Percentiles rank a stretch among this genome's conserved stretches.
phyloP scores from a whole-genome alignment of 2,329 filamentous ascomycete genomes.

The Emergomyces orientalis region DNA sequence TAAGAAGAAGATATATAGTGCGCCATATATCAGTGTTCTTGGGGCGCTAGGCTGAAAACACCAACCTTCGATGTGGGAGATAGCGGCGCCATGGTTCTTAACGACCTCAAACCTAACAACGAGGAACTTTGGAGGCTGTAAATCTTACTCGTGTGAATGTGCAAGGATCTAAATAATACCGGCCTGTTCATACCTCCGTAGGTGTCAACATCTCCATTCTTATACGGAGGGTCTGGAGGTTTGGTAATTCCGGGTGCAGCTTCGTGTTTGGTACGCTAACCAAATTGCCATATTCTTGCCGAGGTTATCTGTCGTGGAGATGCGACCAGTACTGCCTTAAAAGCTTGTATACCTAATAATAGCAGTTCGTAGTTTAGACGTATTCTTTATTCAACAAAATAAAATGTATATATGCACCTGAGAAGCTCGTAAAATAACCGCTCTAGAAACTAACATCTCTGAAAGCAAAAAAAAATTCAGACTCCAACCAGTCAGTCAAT shows the following conservation, averaged over 20 bases:
- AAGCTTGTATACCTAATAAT: too few relatives aligned
- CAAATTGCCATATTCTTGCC: background rate
- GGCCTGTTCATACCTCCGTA: background rate
- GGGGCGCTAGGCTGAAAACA: background rate
- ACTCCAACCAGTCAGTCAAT: background rate
- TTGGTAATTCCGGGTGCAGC: background rate
- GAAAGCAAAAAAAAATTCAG: background rate
- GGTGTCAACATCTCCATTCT: background rate
- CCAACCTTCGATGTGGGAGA: conserved; percentile 18
- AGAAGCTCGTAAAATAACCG: background rate
- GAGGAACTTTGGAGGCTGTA: background rate
- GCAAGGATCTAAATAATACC: background rate
- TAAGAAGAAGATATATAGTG: background rate
- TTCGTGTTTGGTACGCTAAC: background rate
- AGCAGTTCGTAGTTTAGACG: too few relatives aligned
- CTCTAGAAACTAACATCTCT: background rate
- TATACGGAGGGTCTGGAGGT: background rate
- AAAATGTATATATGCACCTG: too few relatives aligned
- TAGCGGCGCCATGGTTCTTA: conserved; percentile 18
- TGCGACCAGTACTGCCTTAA: too few relatives aligned
- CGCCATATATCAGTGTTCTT: background rate
- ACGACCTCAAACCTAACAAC: conserved; percentile 3
- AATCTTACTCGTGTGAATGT: background rate
- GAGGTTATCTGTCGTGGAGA: too few relatives aligned
- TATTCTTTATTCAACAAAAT: too few relatives aligned